Percentiles rank a stretch among this genome's conserved stretches.
Evolutionary conservation across 805 yeast genomes (phyloP).

Genomic region (Metschnikowia matae): DNA sequence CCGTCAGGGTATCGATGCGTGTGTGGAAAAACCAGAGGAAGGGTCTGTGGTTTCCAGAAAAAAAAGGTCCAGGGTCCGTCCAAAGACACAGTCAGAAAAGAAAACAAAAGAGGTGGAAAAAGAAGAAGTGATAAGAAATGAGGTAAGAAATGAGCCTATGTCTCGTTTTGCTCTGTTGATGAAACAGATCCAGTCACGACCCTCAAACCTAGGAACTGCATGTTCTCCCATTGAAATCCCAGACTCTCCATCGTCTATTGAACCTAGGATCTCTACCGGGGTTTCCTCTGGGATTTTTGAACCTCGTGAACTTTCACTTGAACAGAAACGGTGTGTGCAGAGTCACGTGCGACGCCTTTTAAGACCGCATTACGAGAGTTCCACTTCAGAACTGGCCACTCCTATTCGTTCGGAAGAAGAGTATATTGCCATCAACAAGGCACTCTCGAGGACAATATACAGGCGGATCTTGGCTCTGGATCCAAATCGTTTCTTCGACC

Average conservation of each 20-base stretch:
- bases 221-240: not conserved
- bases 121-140: too few relatives aligned
- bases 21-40: not conserved
- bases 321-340: conserved; percentile 57
- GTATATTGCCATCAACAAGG: conserved; percentile 60
- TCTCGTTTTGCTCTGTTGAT: conserved; percentile 20
- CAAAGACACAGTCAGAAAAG: not conserved
- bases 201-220: not conserved
- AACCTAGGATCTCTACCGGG: not conserved
- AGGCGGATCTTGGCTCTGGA: conserved; percentile 20
- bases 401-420: conserved; percentile 28
- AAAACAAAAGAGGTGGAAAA: too few relatives aligned
- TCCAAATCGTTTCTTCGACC: not conserved
- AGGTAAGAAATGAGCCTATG: not conserved
- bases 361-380: conserved; percentile 41
- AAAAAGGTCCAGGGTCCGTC: not conserved
- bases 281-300: too few relatives aligned
- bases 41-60: not conserved
- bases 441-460: conserved; percentile 59
- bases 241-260: not conserved
- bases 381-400: not conserved
- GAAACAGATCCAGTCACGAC: conserved; percentile 18
- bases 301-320: conserved; percentile 23
- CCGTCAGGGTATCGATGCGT: conserved; percentile 11
- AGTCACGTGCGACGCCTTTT: conserved; percentile 49